phyloP scores from a whole-genome alignment of 139 green algal species.

The Nannochloris sp. region DNA sequence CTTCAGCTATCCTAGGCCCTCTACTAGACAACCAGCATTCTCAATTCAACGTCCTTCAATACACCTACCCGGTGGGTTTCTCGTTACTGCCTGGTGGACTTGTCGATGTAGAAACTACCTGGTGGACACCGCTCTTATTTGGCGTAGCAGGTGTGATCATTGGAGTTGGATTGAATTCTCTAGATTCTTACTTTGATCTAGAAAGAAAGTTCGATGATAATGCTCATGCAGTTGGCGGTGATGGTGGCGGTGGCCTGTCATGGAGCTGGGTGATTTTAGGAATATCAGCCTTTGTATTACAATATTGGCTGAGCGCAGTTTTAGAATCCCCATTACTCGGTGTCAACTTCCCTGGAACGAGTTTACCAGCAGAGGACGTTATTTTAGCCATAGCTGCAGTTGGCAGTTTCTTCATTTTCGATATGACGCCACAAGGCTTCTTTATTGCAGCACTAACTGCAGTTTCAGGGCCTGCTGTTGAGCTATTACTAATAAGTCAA shows the following conservation, averaged over 20 bases:
- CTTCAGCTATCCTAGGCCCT: constrained; percentile 43
- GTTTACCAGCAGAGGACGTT: constrained; percentile 7
- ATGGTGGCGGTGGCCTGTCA: constrained; percentile 1
- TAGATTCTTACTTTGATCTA: constrained; percentile 14
- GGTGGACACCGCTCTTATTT: constrained; percentile 67
- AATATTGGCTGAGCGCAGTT: constrained; percentile 35
- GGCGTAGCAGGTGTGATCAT: constrained; percentile 52
- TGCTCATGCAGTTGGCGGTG: neutral
- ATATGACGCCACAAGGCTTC: constrained; percentile 29
- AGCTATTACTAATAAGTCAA: constrained; percentile 32
- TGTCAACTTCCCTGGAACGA: neutral
- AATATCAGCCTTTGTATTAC: constrained; percentile 41
- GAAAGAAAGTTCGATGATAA: neutral
- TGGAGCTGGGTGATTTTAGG: constrained; percentile 31
- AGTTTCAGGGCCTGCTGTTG: constrained; percentile 18
- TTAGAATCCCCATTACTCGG: constrained; percentile 27
- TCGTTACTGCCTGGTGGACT: neutral
- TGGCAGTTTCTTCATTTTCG: constrained; percentile 19
- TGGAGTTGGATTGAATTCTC: constrained; percentile 31
- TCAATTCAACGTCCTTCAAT: constrained; percentile 50
- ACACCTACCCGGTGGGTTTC: constrained; percentile 24
- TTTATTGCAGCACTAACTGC: constrained; percentile 30
- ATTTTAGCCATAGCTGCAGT: constrained; percentile 11
- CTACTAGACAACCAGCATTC: constrained; percentile 55
- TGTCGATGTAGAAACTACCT: constrained; percentile 37